Percentiles rank a stretch among this genome's conserved stretches.
These are phyloP conservation scores for Solanum rostratum DNA, from an alignment of 257 asterid genomes.

Conservation along the genomic window DNA sequence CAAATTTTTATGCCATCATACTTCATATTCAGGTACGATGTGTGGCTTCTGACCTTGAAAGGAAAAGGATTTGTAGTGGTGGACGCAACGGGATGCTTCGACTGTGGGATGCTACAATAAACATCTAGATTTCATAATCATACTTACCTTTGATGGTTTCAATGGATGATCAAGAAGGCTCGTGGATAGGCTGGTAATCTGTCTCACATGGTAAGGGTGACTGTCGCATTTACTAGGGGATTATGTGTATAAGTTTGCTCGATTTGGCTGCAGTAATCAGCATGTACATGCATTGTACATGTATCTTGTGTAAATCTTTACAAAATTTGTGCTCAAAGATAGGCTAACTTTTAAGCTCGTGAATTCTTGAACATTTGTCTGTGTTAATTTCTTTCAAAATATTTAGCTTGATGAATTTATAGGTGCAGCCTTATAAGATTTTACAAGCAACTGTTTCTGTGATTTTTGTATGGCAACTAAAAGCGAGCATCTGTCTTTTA, in stretches of 20 bases:
- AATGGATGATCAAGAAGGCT: not conserved
- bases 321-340: not conserved
- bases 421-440: not conserved
- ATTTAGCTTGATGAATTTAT: not conserved
- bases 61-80: conserved; percentile 86
- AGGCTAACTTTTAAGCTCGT: not conserved
- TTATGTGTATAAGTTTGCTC: not conserved
- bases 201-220: not conserved
- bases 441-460: not conserved
- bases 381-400: not conserved
- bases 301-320: not conserved
- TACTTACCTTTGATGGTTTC: not conserved
- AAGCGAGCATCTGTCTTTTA: not conserved
- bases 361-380: not conserved
- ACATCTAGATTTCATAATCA: conserved; percentile 28
- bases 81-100: conserved; percentile 89
- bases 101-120: conserved; percentile 97
- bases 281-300: not conserved
- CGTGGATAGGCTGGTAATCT: not conserved
- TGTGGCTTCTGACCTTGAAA: conserved; percentile 78
- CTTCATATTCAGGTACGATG: conserved; percentile 65
- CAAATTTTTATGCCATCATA: not conserved
- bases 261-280: not conserved
- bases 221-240: not conserved
- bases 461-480: not conserved